Percentiles rank a stretch among this genome's conserved stretches.
phyloP scores from a whole-genome alignment of 2,329 filamentous ascomycete species.

The Colletotrichum navitas region DNA sequence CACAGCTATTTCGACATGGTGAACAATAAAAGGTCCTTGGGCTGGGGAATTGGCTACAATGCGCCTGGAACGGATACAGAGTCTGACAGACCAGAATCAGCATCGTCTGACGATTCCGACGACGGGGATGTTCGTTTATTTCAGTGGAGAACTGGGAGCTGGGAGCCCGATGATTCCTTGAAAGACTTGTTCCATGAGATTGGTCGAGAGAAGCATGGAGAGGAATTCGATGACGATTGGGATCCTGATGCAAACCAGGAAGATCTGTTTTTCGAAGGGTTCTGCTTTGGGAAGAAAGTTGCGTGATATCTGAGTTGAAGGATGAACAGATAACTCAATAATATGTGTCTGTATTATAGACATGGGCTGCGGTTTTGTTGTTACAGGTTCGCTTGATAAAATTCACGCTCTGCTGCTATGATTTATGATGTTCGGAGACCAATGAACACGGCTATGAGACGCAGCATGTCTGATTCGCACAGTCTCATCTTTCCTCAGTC shows the following conservation, averaged over 20 bases:
- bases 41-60: slow-evolving; percentile 20
- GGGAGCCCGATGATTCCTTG: not conserved
- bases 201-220: slow-evolving; percentile 7
- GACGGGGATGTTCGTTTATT: slow-evolving; percentile 2
- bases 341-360: not conserved
- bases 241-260: slow-evolving; percentile 13
- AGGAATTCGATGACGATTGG: slow-evolving; percentile 6
- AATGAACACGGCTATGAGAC: not conserved
- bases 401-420: no score
- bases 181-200: slow-evolving; percentile 14
- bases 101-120: not conserved
- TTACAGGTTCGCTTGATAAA: not conserved
- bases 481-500: slow-evolving; percentile 2
- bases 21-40: not conserved
- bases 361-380: no score
- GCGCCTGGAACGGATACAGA: not conserved
- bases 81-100: no score
- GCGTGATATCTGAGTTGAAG: not conserved
- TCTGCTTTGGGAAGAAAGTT: not conserved
- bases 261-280: slow-evolving; percentile 21
- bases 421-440: not conserved
- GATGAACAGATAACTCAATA: no score
- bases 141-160: slow-evolving; percentile 4
- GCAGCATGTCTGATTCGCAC: not conserved
- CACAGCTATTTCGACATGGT: not conserved